Evolutionary conservation across 2,329 filamentous ascomycete species (phyloP).

Genomic region (Pseudogymnoascus sp.): DNA sequence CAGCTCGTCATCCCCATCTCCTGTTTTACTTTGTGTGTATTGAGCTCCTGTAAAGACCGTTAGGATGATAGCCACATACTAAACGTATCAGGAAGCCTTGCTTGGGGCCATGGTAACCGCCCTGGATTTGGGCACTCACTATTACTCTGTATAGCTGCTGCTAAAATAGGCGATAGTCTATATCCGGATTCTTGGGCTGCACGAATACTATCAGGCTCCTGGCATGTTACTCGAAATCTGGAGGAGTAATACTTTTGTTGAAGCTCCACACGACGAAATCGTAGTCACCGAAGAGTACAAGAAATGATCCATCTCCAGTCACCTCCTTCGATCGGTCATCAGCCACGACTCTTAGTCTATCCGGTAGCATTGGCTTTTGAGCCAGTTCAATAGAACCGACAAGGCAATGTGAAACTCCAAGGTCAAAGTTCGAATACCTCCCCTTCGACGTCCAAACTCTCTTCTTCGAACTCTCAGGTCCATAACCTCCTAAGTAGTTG

Average conservation of each 20-base stretch:
- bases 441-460: background rate
- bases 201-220: background rate
- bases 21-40: background rate
- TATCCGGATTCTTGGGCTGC: background rate
- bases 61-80: background rate
- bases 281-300: slow-evolving; percentile 8
- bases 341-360: background rate
- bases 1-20: background rate
- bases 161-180: background rate
- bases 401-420: slow-evolving; percentile 4
- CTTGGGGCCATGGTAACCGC: background rate
- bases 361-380: background rate
- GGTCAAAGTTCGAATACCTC: slow-evolving; percentile 6
- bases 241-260: background rate
- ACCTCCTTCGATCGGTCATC: background rate
- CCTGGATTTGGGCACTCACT: background rate
- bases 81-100: background rate
- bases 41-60: background rate
- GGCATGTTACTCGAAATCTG: background rate
- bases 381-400: background rate
- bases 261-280: slow-evolving; percentile 10
- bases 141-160: background rate
- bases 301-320: slow-evolving; percentile 6
- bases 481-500: background rate
- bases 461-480: background rate